Evolutionary conservation across 2,329 filamentous ascomycete species (phyloP), one percentile per base, ranked within the genome.

Genomic region (Fusarium gaditjirri): DNA sequence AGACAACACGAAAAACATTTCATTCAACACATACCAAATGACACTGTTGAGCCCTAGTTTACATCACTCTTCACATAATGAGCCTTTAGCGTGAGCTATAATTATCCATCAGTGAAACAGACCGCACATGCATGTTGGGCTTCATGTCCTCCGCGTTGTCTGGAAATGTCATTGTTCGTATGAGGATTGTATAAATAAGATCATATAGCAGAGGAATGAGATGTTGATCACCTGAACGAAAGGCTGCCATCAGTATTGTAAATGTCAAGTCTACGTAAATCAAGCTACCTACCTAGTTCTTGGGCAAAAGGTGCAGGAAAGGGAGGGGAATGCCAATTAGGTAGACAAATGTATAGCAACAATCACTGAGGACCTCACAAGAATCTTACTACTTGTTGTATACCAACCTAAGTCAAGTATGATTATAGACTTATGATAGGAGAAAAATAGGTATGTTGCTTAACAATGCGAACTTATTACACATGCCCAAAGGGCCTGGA

Each of bases 101-200:
- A 60, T 67, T 70, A 63, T 55, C 36, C 31, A 42, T 43, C 12
- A 25, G 42, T 54, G 46, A 62, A 61, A 70, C 66, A 69, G 31
- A 23, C 23, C 6, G 42, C 59, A 61, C 31, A 59, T 47, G 65
- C 29, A 19, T 39, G 44, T 66, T 66, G 49, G 59, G 29, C 43
- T 70, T 61, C 8, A 36, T 43, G 47, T 49, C 33, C 43, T 58
- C 5, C 33, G 11, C 21, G 42, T 49, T 42, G 16, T 44, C 31
- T 27, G 8, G 27, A 47, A 8, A 17, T 43, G 17, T 17, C 27
- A 46, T 46, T 31, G 21, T 49, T 21, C 25, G 25, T 25, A 19
- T 25, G n/a, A 52, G 14, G 7, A 25, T 21, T 25, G 12, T 8
- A 7, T 19, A 23, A 35, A 25, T 8, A 25, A 19, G 16, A 35